Evolutionary conservation across 164 flowering plant genomes (phyloP), one percentile per base, ranked within the genome.

Genomic region (Paratinospora sagittata): DNA sequence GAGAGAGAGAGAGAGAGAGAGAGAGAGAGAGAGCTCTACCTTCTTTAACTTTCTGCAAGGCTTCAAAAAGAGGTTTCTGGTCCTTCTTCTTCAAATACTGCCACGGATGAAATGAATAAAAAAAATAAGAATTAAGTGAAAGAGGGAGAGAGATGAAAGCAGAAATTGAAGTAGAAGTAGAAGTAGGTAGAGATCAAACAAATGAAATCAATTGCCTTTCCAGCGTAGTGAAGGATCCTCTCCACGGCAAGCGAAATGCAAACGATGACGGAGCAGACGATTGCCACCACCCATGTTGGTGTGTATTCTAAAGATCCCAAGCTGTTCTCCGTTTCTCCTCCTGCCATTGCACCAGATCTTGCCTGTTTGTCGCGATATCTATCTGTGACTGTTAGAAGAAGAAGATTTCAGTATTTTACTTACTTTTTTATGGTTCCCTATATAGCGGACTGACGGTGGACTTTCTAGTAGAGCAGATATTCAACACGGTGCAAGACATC

Each of bases 11-110:
- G 27, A 27, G 70, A 68, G 72, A 16, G 19, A 63, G 3, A 7
- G 27, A 45, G 39, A 70, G 57, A 26, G 23, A 39, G 26, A 64
- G 34, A 30, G 34, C 34, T 30, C 34, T 17, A 92, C 97, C 97
- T 86, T 89, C 97, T 81, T 92, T 90, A 43, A 92, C 76, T 73
- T 92, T 92, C 79, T 84, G 88, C 24, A 92, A 65, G 21, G 97
- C 96, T 78, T 90, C 87, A 71, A 63, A 86, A 7, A 92, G 88
- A 10, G 91, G 86, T 71, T 86, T 89, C 76, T 88, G 90, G n/a
- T 86, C 68, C 76, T 87, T 87, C 73, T 60, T 85, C 86, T 89
- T 85, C 77, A 89, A 62, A 55, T 57, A 75, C 97, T 90, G 86
- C 68, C n/a, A 33, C 23, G n/a, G 11, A 27, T 69, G n/a, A 64